phyloP scores from a whole-genome alignment of 495 filamentous ascomycete species.

The Xylaria sp. region DNA sequence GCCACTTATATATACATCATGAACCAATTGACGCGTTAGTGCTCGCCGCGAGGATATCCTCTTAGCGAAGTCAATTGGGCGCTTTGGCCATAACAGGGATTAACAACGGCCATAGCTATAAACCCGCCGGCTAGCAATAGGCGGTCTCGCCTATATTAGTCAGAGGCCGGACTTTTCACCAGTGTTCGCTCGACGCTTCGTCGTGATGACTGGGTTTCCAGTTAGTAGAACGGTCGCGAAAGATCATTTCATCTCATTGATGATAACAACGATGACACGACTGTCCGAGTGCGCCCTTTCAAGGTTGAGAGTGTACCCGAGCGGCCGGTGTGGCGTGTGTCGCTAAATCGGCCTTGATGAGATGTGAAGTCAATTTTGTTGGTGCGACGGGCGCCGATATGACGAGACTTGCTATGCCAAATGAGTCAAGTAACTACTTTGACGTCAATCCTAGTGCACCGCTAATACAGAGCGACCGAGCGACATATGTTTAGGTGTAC shows the following conservation, averaged over 20 bases:
- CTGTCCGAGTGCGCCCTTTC: background rate
- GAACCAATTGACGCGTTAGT: background rate
- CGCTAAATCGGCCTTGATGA: background rate
- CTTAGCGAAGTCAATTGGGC: background rate
- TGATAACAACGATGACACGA: background rate
- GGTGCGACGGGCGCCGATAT: background rate
- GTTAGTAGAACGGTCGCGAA: background rate
- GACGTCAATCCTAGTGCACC: background rate
- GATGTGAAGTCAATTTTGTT: background rate
- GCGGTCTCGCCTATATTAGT: background rate
- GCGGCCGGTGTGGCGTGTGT: background rate
- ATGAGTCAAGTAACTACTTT: slow-evolving; percentile 5
- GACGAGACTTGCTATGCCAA: background rate
- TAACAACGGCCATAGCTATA: background rate
- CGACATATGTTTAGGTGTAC: background rate
- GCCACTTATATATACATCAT: too few relatives aligned
- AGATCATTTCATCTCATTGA: background rate
- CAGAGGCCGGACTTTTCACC: background rate
- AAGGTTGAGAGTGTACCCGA: background rate
- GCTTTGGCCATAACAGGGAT: background rate
- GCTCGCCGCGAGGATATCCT: background rate
- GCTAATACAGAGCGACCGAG: background rate
- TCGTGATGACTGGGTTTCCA: background rate
- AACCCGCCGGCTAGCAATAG: background rate
- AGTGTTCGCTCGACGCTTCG: background rate